Conservation (phyloP, 257 asterid genomes). For the Verbena officinalis region DNA sequence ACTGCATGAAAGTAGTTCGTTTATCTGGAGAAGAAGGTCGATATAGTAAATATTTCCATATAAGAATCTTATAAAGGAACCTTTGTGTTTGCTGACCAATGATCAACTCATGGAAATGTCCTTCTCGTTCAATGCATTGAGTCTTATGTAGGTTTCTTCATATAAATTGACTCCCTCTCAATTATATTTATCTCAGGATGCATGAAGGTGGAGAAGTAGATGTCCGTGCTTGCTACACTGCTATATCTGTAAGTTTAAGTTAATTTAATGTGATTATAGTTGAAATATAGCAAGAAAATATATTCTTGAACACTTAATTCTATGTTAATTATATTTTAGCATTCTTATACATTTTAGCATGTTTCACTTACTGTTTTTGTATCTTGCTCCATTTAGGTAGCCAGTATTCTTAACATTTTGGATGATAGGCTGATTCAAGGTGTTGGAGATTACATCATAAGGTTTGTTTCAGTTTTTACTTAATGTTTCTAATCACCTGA, state of each 20-base stretch:
- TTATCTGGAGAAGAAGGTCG: not conserved
- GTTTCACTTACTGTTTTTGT: constrained; percentile 28
- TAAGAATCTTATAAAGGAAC: constrained; percentile 4
- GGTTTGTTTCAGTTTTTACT: constrained; percentile 48
- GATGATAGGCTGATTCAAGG: constrained; percentile 69
- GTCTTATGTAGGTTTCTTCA: constrained; percentile 6
- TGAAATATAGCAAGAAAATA: constrained; percentile 6
- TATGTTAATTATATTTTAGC: not conserved
- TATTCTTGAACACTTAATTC: not conserved
- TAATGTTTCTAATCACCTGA: constrained; percentile 10
- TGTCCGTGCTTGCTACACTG: constrained; percentile 97
- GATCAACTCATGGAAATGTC: constrained; percentile 11
- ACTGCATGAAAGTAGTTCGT: constrained; percentile 20
- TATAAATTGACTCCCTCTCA: constrained; percentile 5
- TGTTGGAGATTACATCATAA: constrained; percentile 79
- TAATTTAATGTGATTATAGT: constrained; percentile 13
- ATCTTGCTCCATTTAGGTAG: constrained; percentile 62
- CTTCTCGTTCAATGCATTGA: constrained; percentile 6
- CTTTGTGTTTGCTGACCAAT: constrained; percentile 3
- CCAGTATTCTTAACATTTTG: constrained; percentile 84
- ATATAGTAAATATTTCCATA: constrained; percentile 3
- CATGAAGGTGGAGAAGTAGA: constrained; percentile 98
- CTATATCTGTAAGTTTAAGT: constrained; percentile 77
- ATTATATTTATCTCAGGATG: constrained; percentile 61
- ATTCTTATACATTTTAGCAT: constrained; percentile 14